Evolutionary conservation across 176 grass and related monocot species (phyloP).

Genomic region (Eleusine coracana): DNA sequence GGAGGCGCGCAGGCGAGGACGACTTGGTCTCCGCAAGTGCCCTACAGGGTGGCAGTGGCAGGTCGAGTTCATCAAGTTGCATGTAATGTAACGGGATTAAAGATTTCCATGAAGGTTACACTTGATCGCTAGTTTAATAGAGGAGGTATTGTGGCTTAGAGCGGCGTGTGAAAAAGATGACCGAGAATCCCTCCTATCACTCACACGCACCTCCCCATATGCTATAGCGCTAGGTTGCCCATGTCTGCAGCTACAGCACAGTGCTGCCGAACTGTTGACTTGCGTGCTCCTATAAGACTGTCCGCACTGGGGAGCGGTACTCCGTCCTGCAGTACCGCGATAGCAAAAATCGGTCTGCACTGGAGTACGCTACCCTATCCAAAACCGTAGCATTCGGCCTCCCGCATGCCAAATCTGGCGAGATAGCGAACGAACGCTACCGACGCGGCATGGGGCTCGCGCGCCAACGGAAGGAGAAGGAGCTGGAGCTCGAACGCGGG

Average conservation of each 20-base stretch:
- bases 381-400: no score
- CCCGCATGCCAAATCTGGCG: no score
- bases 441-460: no score
- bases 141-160: background rate
- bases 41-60: background rate
- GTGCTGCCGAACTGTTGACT: slow-evolving; percentile 29
- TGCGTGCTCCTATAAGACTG: background rate
- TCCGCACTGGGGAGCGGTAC: no score
- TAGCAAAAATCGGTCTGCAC: no score
- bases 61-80: background rate
- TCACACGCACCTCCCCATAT: background rate
- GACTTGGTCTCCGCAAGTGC: slow-evolving; percentile 32
- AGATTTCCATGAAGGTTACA: background rate
- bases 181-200: background rate
- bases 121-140: slow-evolving; percentile 1
- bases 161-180: slow-evolving; percentile 4
- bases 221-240: background rate
- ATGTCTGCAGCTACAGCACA: background rate
- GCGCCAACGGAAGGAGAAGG: no score
- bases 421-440: no score
- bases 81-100: background rate
- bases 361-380: no score
- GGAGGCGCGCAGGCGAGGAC: slow-evolving; percentile 6
- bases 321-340: no score
- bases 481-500: no score